These are phyloP conservation scores for Venturia carpophila DNA, from an alignment of 2,329 filamentous ascomycete species.

Conservation along the genomic window DNA sequence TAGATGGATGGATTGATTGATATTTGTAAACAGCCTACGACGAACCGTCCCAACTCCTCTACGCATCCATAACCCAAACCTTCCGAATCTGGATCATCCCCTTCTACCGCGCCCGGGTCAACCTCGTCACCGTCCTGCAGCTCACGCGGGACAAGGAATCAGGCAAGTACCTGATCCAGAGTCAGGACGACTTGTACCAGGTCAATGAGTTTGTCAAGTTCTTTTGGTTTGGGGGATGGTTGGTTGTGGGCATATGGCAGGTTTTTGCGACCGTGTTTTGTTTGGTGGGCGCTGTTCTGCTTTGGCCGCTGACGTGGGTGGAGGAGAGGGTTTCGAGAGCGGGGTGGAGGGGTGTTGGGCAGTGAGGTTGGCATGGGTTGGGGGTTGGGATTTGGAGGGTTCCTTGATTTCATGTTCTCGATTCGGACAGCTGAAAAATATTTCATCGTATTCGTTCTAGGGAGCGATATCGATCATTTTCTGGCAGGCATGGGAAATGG, in stretches of 20 bases:
- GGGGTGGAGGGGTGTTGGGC: not conserved
- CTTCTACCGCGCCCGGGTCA: slow-evolving; percentile 60
- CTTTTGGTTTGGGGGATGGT: slow-evolving; percentile 51
- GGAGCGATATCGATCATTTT: too few relatives aligned
- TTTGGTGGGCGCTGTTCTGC: slow-evolving; percentile 47
- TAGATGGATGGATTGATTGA: too few relatives aligned
- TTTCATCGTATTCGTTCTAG: too few relatives aligned
- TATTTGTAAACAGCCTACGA: slow-evolving; percentile 56
- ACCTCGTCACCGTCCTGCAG: slow-evolving; percentile 59
- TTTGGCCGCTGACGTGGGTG: slow-evolving; percentile 45
- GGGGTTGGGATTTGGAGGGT: not conserved
- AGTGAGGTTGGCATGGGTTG: not conserved
- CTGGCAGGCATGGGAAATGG: too few relatives aligned
- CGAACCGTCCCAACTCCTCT: slow-evolving; percentile 56
- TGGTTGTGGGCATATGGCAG: slow-evolving; percentile 56
- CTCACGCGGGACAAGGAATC: slow-evolving; percentile 43
- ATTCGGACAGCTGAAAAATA: too few relatives aligned
- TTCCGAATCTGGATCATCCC: slow-evolving; percentile 74
- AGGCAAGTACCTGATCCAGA: slow-evolving; percentile 60
- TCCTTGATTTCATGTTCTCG: not conserved
- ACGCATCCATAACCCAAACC: slow-evolving; percentile 63
- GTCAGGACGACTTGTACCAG: slow-evolving; percentile 78
- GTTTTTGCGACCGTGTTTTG: slow-evolving; percentile 58
- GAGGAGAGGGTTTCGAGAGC: slow-evolving; percentile 34
- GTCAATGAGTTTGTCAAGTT: slow-evolving; percentile 69